phyloP scores from a whole-genome alignment of 345 rosid species.

The Cardamine occulta region DNA sequence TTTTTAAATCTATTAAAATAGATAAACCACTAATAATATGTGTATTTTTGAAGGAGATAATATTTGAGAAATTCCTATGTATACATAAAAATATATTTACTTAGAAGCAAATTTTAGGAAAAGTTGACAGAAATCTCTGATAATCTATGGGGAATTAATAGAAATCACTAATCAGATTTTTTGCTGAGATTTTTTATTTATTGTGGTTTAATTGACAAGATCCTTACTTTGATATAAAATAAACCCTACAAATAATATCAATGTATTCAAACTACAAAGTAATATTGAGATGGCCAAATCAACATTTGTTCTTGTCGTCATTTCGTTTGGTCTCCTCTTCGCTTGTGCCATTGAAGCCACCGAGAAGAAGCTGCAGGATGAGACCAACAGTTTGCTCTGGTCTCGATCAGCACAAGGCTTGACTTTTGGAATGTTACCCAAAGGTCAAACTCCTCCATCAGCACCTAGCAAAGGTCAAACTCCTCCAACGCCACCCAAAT shows the following conservation, averaged over 20 bases:
- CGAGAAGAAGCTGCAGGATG: neutral
- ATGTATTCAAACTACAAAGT: neutral
- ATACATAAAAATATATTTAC: too few species aligned
- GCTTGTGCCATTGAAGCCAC: conserved; percentile 14
- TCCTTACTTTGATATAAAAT: neutral
- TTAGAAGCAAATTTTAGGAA: too few species aligned
- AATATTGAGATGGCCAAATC: conserved; percentile 20
- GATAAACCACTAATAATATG: neutral
- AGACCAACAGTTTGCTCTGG: conserved; percentile 2
- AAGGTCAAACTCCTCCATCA: conserved; percentile 17
- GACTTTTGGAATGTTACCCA: conserved; percentile 21
- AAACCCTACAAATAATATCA: neutral
- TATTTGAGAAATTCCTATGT: neutral
- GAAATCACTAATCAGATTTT: too few species aligned
- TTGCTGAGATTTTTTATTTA: too few species aligned
- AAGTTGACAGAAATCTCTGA: too few species aligned
- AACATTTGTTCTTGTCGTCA: conserved; percentile 14
- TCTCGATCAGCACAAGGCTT: conserved; percentile 13
- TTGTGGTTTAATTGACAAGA: neutral
- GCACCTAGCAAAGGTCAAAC: conserved; percentile 25
- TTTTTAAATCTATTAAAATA: too few species aligned
- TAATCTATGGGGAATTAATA: too few species aligned
- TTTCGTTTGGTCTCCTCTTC: conserved; percentile 20
- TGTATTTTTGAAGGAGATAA: neutral
- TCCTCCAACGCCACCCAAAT: neutral